Conservation (phyloP, 306 rosid species). For the Cajanus cajan region DNA sequence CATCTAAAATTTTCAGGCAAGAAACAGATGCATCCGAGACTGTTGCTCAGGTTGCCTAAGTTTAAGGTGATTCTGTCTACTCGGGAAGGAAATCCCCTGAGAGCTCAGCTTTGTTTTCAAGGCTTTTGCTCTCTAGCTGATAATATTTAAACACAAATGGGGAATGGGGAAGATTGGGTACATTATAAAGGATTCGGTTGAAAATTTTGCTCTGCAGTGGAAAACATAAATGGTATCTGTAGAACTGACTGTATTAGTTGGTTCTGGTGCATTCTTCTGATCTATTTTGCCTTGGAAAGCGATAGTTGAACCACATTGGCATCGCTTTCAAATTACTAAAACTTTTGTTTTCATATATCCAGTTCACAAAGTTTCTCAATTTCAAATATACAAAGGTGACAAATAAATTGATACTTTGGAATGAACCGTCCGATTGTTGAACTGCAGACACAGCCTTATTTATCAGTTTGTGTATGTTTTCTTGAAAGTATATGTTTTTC, state of each 20-base stretch:
- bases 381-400: not conserved
- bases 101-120: constrained; percentile 21
- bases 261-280: not conserved
- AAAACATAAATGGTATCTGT: not conserved
- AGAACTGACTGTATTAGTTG: not conserved
- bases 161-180: not conserved
- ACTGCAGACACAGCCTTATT: not conserved
- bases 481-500: not conserved
- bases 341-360: not conserved
- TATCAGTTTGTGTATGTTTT: not conserved
- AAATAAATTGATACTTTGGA: constrained; percentile 8
- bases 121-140: constrained; percentile 13
- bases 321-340: not conserved
- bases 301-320: not conserved
- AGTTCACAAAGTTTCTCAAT: not conserved
- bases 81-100: constrained; percentile 21
- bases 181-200: constrained; percentile 16
- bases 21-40: constrained; percentile 67
- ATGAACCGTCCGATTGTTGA: not conserved
- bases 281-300: not conserved
- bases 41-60: constrained; percentile 66
- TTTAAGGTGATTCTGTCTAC: constrained; percentile 19
- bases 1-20: constrained; percentile 51
- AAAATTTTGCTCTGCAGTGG: constrained; percentile 20
- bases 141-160: not conserved